Percentiles rank a stretch among this genome's conserved stretches.
These are phyloP conservation scores for Globisporangium echinulatum DNA, from an alignment of 352 stramenopile genomes.

Conservation along the genomic window DNA sequence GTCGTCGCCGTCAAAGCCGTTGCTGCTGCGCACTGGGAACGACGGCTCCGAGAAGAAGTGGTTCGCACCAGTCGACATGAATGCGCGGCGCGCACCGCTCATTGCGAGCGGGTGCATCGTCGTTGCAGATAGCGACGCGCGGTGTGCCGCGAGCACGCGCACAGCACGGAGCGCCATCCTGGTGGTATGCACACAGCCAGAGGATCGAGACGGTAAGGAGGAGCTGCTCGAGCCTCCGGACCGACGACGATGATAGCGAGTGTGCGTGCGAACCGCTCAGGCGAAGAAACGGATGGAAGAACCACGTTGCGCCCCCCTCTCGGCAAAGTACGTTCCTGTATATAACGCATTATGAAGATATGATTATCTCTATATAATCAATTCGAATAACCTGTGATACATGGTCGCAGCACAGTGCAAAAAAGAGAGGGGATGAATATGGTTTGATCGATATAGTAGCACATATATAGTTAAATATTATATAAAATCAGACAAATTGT, in stretches of 20 bases:
- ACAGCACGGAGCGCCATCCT: conserved; percentile 17
- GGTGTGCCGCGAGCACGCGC: conserved; percentile 13
- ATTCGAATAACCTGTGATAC: too few relatives aligned
- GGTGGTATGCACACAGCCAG: not conserved
- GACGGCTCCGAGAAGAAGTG: conserved; percentile 67
- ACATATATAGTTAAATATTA: too few relatives aligned
- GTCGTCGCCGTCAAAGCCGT: conserved; percentile 29
- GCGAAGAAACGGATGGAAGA: conserved; percentile 19
- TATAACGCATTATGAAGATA: too few relatives aligned
- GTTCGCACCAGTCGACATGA: conserved; percentile 58
- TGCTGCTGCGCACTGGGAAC: conserved; percentile 37
- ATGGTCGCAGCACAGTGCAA: too few relatives aligned
- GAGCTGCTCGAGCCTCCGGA: not conserved
- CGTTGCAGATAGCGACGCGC: conserved; percentile 3
- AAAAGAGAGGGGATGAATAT: too few relatives aligned
- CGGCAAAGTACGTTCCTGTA: not conserved
- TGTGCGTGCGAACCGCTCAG: conserved; percentile 4
- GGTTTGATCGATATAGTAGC: too few relatives aligned
- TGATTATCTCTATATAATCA: too few relatives aligned
- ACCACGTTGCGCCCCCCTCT: not conserved
- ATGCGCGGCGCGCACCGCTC: conserved; percentile 27
- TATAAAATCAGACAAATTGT: too few relatives aligned
- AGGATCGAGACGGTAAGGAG: not conserved
- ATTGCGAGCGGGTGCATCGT: conserved; percentile 9
- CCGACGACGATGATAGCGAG: conserved; percentile 1